Conservation (phyloP, 257 asterid species). For the Nicotiana paniculata region DNA sequence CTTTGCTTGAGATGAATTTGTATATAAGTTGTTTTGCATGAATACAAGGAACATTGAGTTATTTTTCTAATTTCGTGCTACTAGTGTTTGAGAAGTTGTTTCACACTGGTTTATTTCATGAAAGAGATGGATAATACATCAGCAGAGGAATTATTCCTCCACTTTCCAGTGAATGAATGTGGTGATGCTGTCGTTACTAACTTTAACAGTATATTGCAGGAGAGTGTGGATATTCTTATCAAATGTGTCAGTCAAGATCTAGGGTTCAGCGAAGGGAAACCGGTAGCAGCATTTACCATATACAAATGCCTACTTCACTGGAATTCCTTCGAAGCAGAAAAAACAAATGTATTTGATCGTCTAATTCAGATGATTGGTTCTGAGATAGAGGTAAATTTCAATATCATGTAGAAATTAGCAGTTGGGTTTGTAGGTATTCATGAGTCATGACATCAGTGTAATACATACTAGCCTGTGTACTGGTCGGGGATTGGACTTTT, state of each 20-base stretch:
- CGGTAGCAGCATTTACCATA: constrained; percentile 77
- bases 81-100: neutral
- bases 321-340: constrained; percentile 84
- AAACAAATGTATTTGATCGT: constrained; percentile 75
- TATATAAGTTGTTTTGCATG: neutral
- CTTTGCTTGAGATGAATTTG: neutral
- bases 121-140: neutral
- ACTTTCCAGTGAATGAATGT: neutral
- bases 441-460: neutral
- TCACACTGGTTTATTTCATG: neutral
- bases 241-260: constrained; percentile 50
- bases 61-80: neutral
- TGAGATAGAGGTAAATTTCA: constrained; percentile 58
- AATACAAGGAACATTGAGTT: neutral
- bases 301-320: constrained; percentile 80
- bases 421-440: neutral
- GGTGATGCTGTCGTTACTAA: neutral
- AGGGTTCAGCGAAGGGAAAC: constrained; percentile 89
- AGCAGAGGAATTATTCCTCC: neutral
- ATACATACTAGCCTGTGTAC: neutral
- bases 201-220: constrained; percentile 39
- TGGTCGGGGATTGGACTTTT: neutral
- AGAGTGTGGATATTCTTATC: constrained; percentile 53
- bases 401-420: neutral
- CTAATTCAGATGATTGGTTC: constrained; percentile 78